Evolutionary conservation across 768 basidiomycete genomes (phyloP), one percentile per base, ranked within the genome.

Genomic region (Mycena galopus): DNA sequence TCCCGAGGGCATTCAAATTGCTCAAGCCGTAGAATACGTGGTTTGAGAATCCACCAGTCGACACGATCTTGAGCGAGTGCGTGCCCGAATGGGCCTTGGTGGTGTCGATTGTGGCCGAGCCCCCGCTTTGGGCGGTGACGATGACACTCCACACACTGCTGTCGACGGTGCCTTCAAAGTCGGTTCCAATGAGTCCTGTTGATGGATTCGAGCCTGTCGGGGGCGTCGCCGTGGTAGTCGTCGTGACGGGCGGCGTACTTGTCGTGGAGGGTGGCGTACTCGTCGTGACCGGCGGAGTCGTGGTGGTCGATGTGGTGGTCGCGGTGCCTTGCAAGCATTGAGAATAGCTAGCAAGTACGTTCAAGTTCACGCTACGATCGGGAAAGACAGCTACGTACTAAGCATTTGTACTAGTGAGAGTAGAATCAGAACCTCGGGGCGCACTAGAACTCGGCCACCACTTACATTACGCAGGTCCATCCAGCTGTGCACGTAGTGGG

Each of bases 61-160:
- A 75, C 57, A 75, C 74, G 60, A 75, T 50, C 68, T 73, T 67
- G 64, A 75, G 68, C 33, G 71, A 73, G 68, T 73, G 74, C 65
- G 74, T 67, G 61, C 74, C 74, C 50, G 74, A 75, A 65, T 75
- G 72, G 35, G 72, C 74, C 51, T 70, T 73, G 47, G 74, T 75
- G 57, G 74, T 75, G 68, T 70, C 74, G 65, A 75, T 57, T 51
- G 74, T 73, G 55, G 74, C 74, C 25, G 71, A 73, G 74, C 72
- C 72, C 67, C 67, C 67, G 68, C 68, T 71, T 64, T 73, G 64
- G 32, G 72, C 71, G 50, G 74, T 60, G 61, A 67, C 74, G 65
- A 75, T 75, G 71, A 75, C 65, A 55, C 71, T 39, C 74, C 74
- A 75, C 59, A 61, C 73, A 56, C 67, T 73, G 68, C 65, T 58